Evolutionary conservation across 1,284 basidiomycete species (phyloP).

Genomic region (Rhodotorula sp.): DNA sequence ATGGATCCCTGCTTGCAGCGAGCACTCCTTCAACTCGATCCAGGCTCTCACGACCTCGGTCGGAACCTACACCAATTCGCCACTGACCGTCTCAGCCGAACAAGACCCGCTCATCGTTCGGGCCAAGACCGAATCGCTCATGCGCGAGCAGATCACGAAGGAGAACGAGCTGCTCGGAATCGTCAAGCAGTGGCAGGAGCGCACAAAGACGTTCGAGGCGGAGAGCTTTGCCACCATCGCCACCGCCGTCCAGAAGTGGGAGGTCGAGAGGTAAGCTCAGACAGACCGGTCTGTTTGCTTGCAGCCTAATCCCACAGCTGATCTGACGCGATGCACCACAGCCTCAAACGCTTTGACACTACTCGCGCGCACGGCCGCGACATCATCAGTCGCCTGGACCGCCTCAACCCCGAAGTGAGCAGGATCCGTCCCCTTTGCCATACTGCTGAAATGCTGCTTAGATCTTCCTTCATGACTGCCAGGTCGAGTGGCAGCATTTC

Average conservation of each 20-base stretch:
- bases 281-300: neutral
- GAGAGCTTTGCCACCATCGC: slow-evolving; percentile 13
- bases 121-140: slow-evolving; percentile 20
- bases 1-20: neutral
- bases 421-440: neutral
- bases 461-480: neutral
- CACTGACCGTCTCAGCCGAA: neutral
- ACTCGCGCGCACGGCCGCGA: neutral
- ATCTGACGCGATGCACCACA: neutral
- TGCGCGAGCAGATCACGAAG: slow-evolving; percentile 23
- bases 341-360: slow-evolving; percentile 15
- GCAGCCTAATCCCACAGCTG: neutral
- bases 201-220: slow-evolving; percentile 22
- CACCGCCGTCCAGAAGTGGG: slow-evolving; percentile 21
- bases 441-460: too few relatives aligned
- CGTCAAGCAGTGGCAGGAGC: slow-evolving; percentile 27
- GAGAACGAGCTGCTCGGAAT: slow-evolving; percentile 35
- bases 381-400: slow-evolving; percentile 11
- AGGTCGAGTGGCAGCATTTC: slow-evolving; percentile 37
- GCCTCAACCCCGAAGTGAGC: slow-evolving; percentile 9
- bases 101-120: slow-evolving; percentile 35
- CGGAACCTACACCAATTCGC: neutral
- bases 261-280: slow-evolving; percentile 16
- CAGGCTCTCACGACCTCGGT: slow-evolving; percentile 10
- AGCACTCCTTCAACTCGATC: slow-evolving; percentile 7